Conservation (phyloP, 352 stramenopile genomes). For the Phytophthora sp. region DNA sequence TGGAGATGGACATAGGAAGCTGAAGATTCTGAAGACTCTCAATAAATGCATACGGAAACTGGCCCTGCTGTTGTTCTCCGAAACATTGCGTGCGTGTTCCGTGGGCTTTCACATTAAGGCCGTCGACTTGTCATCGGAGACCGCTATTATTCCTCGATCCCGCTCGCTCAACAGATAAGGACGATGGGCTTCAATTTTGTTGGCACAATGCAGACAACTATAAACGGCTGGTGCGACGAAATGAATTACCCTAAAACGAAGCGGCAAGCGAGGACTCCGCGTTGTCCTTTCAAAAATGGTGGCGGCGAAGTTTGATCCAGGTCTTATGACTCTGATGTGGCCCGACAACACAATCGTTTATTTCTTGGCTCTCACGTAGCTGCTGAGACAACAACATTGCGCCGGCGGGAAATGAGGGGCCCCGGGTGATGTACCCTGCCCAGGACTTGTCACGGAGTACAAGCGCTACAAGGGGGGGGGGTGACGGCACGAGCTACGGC, state of each 20-base stretch:
- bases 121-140: not conserved
- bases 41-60: not conserved
- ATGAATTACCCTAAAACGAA: not conserved
- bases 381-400: not conserved
- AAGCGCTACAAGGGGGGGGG: not conserved
- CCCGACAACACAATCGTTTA: not conserved
- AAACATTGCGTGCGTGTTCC: not conserved
- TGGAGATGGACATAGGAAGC: not conserved
- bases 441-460: not conserved
- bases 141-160: not conserved
- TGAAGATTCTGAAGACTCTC: not conserved
- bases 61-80: not conserved
- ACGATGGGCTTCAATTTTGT: not conserved
- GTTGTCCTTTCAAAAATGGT: not conserved
- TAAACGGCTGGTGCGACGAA: not conserved
- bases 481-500: not conserved
- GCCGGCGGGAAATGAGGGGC: not conserved
- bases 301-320: not conserved
- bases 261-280: not conserved
- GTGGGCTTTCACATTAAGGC: not conserved
- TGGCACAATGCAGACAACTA: not conserved
- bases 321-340: not conserved
- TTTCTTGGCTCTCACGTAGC: not conserved
- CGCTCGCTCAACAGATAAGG: not conserved
- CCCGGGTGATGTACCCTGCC: not conserved